phyloP scores from a whole-genome alignment of 148 eudicot genomes.

The Beta vulgaris region DNA sequence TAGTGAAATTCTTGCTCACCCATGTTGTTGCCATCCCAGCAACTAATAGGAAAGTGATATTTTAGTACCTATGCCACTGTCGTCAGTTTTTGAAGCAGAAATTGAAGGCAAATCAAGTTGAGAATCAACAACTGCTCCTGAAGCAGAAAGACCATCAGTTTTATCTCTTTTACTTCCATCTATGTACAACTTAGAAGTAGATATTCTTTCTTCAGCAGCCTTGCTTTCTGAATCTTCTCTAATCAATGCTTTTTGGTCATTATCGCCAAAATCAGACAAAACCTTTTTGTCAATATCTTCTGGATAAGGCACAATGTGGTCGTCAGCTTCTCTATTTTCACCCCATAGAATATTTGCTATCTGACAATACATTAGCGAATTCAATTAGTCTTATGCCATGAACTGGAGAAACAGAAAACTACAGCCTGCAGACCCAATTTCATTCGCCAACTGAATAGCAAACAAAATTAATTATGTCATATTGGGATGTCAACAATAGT shows the following conservation, averaged over 20 bases:
- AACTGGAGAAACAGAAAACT: background rate
- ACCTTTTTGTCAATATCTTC: slow-evolving; percentile 45
- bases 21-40: slow-evolving; percentile 30
- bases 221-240: slow-evolving; percentile 35
- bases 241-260: slow-evolving; percentile 33
- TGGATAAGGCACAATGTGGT: slow-evolving; percentile 71
- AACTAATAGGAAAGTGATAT: slow-evolving; percentile 30
- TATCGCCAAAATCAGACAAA: slow-evolving; percentile 35
- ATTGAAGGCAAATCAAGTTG: slow-evolving; percentile 38
- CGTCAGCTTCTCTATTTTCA: slow-evolving; percentile 61
- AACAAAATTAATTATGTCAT: background rate
- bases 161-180: slow-evolving; percentile 35
- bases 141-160: slow-evolving; percentile 29
- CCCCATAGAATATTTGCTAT: slow-evolving; percentile 78
- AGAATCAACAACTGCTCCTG: slow-evolving; percentile 28
- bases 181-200: slow-evolving; percentile 22
- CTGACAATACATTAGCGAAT: slow-evolving; percentile 38
- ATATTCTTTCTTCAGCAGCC: slow-evolving; percentile 38
- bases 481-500: background rate
- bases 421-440: background rate
- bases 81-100: slow-evolving; percentile 36
- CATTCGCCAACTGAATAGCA: background rate
- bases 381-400: slow-evolving; percentile 4
- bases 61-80: slow-evolving; percentile 38
- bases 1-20: slow-evolving; percentile 19